Evolutionary conservation across 306 rosid genomes (phyloP).

Genomic region (Dryas alaskensis): DNA sequence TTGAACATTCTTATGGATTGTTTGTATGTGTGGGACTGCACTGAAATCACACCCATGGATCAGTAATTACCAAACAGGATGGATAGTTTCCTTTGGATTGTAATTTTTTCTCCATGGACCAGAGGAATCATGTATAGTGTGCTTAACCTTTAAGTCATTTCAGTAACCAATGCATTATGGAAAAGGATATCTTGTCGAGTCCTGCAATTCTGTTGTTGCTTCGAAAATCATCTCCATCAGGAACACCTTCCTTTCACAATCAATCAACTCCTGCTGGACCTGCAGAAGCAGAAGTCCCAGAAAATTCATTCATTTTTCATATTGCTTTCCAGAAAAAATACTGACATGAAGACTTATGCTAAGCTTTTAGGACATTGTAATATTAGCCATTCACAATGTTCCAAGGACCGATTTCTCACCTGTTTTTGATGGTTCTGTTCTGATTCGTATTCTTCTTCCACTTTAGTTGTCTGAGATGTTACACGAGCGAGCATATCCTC

Average conservation of each 20-base stretch:
- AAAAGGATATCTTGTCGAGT: constrained; percentile 67
- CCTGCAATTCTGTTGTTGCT: constrained; percentile 46
- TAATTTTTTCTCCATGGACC: not conserved
- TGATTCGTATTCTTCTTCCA: constrained; percentile 49
- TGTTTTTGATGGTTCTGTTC: constrained; percentile 43
- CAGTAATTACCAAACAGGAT: not conserved
- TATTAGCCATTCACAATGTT: not conserved
- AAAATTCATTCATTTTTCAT: constrained; percentile 17
- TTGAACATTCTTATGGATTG: not conserved
- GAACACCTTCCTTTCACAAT: constrained; percentile 52
- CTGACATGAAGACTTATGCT: not conserved
- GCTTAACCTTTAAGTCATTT: constrained; percentile 6
- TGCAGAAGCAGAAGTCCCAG: constrained; percentile 42
- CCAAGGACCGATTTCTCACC: constrained; percentile 38
- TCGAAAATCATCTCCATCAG: constrained; percentile 44
- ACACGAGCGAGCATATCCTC: constrained; percentile 48
- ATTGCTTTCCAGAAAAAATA: constrained; percentile 1
- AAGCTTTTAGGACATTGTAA: constrained; percentile 13
- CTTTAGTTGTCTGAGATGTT: constrained; percentile 43
- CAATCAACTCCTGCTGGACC: constrained; percentile 52
- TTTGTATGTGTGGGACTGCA: not conserved
- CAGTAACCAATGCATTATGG: constrained; percentile 5
- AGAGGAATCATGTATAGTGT: not conserved
- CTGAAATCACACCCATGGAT: not conserved
- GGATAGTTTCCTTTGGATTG: not conserved